Percentiles rank a stretch among this genome's conserved stretches.
Conservation (phyloP, 768 basidiomycete species). For the Agaricus subrufescens region DNA sequence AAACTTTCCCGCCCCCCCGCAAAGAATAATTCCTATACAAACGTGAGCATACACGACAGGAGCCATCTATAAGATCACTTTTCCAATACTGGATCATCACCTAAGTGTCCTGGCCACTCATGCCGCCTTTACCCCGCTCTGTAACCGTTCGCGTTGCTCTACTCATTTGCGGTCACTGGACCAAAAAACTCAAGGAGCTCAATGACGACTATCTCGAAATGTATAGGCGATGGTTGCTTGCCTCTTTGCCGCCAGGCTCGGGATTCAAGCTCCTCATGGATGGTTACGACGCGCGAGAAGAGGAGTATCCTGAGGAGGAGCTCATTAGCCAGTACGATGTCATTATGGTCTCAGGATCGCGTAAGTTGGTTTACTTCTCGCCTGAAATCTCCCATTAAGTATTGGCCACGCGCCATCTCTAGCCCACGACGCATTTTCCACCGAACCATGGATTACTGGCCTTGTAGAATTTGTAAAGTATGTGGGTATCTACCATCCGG, state of each 20-base stretch:
- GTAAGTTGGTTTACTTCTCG: slow-evolving; percentile 29
- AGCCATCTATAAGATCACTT: too few relatives aligned
- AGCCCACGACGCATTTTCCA: slow-evolving; percentile 75
- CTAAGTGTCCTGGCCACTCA: neutral
- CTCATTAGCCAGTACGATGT: slow-evolving; percentile 55
- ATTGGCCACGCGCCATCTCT: neutral
- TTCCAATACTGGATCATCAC: too few relatives aligned
- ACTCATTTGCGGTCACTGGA: slow-evolving; percentile 59
- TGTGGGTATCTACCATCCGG: too few relatives aligned
- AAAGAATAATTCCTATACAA: too few relatives aligned
- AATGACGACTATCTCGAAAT: slow-evolving; percentile 44
- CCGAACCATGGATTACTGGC: slow-evolving; percentile 68
- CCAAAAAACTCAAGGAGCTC: slow-evolving; percentile 32
- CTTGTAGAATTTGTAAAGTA: slow-evolving; percentile 52
- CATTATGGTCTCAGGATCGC: slow-evolving; percentile 78
- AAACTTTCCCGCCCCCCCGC: too few relatives aligned
- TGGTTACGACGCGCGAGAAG: slow-evolving; percentile 55
- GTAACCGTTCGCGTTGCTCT: slow-evolving; percentile 31
- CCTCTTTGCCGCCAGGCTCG: slow-evolving; percentile 18
- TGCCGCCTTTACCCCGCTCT: neutral
- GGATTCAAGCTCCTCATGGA: slow-evolving; percentile 45
- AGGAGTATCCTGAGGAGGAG: slow-evolving; percentile 56
- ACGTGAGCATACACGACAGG: too few relatives aligned
- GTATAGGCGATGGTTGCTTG: slow-evolving; percentile 40
- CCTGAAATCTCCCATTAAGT: too few relatives aligned